Percentiles rank a stretch among this genome's conserved stretches.
Conservation (phyloP, 495 filamentous ascomycete species). For the Trichoderma reesei region DNA sequence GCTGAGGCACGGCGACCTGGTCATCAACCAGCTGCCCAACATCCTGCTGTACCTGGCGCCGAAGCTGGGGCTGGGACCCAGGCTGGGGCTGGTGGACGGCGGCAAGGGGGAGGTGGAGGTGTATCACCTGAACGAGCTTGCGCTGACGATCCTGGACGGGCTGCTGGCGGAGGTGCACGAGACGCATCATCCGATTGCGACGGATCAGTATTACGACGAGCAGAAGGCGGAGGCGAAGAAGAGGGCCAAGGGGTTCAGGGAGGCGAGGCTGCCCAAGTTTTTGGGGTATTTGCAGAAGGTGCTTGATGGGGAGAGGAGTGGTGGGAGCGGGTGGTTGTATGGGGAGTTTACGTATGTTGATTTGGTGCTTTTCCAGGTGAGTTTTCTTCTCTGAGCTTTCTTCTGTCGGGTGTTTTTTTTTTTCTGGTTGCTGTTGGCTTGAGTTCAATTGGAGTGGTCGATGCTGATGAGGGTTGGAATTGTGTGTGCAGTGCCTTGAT, state of each 20-base stretch:
- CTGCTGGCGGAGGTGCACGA: slow-evolving; percentile 57
- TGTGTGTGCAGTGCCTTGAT: slow-evolving; percentile 29
- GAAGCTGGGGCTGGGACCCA: slow-evolving; percentile 42
- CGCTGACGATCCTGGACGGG: slow-evolving; percentile 57
- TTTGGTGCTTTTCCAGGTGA: slow-evolving; percentile 55
- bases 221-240: slow-evolving; percentile 50
- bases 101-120: slow-evolving; percentile 13
- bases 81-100: background rate
- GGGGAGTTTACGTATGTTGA: slow-evolving; percentile 56
- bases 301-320: slow-evolving; percentile 43
- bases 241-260: slow-evolving; percentile 41
- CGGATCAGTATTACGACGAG: slow-evolving; percentile 51
- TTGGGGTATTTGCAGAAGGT: slow-evolving; percentile 55
- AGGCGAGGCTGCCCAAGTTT: slow-evolving; percentile 55
- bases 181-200: slow-evolving; percentile 53
- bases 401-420: slow-evolving; percentile 37
- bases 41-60: slow-evolving; percentile 53
- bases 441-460: background rate
- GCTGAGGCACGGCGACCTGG: slow-evolving; percentile 46
- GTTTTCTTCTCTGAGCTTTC: slow-evolving; percentile 10
- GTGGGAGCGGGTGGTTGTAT: slow-evolving; percentile 48
- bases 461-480: slow-evolving; percentile 5
- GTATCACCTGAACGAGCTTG: slow-evolving; percentile 45
- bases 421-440: background rate
- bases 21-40: slow-evolving; percentile 54